phyloP scores from a whole-genome alignment of 2,329 filamentous ascomycete genomes.

The Lecanicillium sp. region DNA sequence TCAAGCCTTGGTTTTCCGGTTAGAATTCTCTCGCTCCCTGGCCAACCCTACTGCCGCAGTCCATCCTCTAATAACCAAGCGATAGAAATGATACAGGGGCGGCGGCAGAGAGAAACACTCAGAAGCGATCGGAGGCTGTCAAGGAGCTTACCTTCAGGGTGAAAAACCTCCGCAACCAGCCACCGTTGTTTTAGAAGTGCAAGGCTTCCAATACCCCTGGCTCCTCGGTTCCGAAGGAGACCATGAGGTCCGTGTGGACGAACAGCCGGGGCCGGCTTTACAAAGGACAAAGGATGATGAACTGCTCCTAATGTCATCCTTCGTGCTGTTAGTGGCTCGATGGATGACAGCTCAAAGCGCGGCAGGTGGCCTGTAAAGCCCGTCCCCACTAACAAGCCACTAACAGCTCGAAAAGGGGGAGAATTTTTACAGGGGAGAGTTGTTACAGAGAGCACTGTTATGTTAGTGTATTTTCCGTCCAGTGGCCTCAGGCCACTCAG shows the following conservation, averaged over 20 bases:
- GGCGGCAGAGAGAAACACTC: not conserved
- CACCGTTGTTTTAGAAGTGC: conserved; percentile 6
- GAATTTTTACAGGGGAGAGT: no score
- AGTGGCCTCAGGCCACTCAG: no score
- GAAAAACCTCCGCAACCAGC: conserved; percentile 9
- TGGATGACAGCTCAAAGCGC: conserved; percentile 1
- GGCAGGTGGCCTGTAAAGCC: not conserved
- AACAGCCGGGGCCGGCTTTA: conserved; percentile 2
- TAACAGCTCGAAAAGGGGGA: no score
- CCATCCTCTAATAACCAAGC: not conserved
- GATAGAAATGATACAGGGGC: not conserved
- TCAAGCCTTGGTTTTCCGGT: not conserved
- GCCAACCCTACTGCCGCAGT: not conserved
- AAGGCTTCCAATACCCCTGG: conserved; percentile 5
- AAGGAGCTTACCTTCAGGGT: conserved; percentile 3
- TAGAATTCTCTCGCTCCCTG: not conserved
- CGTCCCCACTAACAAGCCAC: no score
- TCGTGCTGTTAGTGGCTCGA: conserved; percentile 2
- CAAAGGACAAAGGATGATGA: conserved; percentile 4
- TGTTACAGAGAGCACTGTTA: no score
- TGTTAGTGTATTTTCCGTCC: no score
- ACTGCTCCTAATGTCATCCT: conserved; percentile 4
- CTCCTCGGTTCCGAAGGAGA: conserved; percentile 1
- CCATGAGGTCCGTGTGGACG: conserved; percentile 3
- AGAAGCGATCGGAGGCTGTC: not conserved